These are phyloP conservation scores for Diaporthe caulivora DNA, from an alignment of 2,329 filamentous ascomycete species.

Conservation along the genomic window DNA sequence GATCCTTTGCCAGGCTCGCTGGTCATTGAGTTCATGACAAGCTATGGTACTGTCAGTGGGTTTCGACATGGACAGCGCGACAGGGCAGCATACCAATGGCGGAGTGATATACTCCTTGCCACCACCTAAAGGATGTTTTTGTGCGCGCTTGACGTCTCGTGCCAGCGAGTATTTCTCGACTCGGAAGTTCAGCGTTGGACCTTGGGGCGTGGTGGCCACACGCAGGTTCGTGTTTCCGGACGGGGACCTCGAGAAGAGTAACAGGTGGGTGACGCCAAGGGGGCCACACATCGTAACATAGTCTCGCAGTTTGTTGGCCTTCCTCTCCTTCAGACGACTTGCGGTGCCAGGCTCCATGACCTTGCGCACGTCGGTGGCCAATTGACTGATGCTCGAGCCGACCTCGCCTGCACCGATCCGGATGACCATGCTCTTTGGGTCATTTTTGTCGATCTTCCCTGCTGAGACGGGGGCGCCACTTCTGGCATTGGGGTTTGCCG, in stretches of 20 bases:
- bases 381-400: constrained; percentile 88
- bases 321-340: constrained; percentile 87
- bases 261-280: constrained; percentile 89
- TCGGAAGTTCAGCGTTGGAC: constrained; percentile 93
- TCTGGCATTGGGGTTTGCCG: constrained; percentile 70
- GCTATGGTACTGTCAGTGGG: constrained; percentile 56
- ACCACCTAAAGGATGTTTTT: constrained; percentile 84
- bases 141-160: constrained; percentile 87
- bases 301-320: constrained; percentile 88
- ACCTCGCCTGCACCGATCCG: constrained; percentile 95
- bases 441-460: constrained; percentile 73
- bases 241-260: constrained; percentile 92
- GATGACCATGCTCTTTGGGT: constrained; percentile 98
- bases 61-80: neutral
- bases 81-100: constrained; percentile 72
- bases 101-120: constrained; percentile 89
- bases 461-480: constrained; percentile 63
- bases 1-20: constrained; percentile 71
- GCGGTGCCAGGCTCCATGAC: constrained; percentile 99
- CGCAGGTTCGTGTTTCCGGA: constrained; percentile 94
- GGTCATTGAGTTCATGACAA: constrained; percentile 99
- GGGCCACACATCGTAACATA: constrained; percentile 97
- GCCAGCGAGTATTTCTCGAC: constrained; percentile 95
- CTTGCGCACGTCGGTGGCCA: constrained; percentile 88
- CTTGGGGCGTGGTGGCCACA: constrained; percentile 86